These are phyloP conservation scores for Xylariaceae sp. DNA, from an alignment of 2,329 filamentous ascomycete species.

Conservation along the genomic window DNA sequence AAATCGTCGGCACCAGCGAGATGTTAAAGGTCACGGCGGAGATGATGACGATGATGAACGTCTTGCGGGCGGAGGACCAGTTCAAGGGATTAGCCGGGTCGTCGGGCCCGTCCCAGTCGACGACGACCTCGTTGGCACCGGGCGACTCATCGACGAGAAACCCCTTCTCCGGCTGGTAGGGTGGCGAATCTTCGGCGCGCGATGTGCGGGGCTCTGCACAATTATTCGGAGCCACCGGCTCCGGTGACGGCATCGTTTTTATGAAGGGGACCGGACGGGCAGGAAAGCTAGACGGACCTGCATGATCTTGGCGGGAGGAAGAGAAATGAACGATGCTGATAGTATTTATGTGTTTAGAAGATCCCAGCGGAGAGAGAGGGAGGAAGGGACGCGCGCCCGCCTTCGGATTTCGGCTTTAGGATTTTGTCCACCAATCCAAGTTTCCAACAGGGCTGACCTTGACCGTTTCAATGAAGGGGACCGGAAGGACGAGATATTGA, in stretches of 20 bases:
- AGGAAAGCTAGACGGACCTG: background rate
- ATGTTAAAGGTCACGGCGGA: conserved; percentile 14
- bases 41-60: conserved; percentile 11
- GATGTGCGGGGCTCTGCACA: background rate
- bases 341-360: no score
- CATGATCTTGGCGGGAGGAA: background rate
- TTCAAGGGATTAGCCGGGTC: conserved; percentile 16
- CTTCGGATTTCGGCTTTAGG: no score
- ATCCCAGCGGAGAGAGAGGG: no score
- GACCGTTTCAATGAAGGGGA: no score
- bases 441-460: no score
- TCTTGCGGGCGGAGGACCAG: conserved; percentile 12
- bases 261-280: background rate
- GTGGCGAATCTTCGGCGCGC: background rate
- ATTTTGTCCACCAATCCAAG: no score
- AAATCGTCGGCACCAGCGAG: conserved; percentile 21
- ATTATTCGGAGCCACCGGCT: background rate
- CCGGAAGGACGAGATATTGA: no score
- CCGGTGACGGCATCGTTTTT: background rate
- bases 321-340: background rate
- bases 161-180: conserved; percentile 6
- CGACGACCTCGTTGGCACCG: conserved; percentile 9
- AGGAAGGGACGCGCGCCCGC: background rate
- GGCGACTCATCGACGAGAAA: conserved; percentile 1
- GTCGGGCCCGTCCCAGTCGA: conserved; percentile 13